Evolutionary conservation across 1,139 yeast genomes (phyloP).

Genomic region (Casaregolazyma lundiana): DNA sequence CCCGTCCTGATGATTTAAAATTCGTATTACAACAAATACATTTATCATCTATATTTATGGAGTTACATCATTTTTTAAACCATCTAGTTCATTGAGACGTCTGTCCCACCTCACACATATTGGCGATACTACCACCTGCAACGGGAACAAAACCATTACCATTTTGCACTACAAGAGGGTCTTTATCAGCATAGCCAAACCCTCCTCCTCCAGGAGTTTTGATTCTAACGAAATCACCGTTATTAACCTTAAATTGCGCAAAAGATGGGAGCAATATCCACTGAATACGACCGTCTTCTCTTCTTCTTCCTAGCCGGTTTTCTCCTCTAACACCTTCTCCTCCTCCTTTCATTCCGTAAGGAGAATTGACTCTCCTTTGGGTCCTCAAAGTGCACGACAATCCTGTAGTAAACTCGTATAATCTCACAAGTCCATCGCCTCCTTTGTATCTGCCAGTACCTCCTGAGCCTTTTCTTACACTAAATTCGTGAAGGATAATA

Average conservation of each 20-base stretch:
- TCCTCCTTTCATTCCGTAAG: constrained; percentile 55
- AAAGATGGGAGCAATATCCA: constrained; percentile 42
- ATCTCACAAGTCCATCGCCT: constrained; percentile 49
- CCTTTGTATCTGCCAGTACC: constrained; percentile 9
- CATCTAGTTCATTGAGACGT: too few species aligned
- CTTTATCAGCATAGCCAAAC: too few species aligned
- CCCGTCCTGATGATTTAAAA: too few species aligned
- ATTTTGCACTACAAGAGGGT: too few species aligned
- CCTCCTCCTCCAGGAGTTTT: constrained; percentile 26
- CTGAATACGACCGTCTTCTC: constrained; percentile 29
- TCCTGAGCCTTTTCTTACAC: constrained; percentile 21
- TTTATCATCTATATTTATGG: too few species aligned
- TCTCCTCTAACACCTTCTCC: constrained; percentile 50
- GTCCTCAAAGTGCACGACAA: constrained; percentile 51
- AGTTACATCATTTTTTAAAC: too few species aligned
- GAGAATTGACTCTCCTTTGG: constrained; percentile 51
- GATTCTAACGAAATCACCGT: constrained; percentile 49
- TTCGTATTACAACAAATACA: too few species aligned
- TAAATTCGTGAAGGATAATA: constrained; percentile 23
- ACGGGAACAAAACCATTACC: too few species aligned
- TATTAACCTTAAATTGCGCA: constrained; percentile 40
- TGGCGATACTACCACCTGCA: too few species aligned
- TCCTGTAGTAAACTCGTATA: constrained; percentile 48
- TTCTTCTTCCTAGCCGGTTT: constrained; percentile 43
- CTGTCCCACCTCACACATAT: too few species aligned